Evolutionary conservation across 2,329 filamentous ascomycete genomes (phyloP), one percentile per base, ranked within the genome.

Genomic region (Trichoderma sp.): DNA sequence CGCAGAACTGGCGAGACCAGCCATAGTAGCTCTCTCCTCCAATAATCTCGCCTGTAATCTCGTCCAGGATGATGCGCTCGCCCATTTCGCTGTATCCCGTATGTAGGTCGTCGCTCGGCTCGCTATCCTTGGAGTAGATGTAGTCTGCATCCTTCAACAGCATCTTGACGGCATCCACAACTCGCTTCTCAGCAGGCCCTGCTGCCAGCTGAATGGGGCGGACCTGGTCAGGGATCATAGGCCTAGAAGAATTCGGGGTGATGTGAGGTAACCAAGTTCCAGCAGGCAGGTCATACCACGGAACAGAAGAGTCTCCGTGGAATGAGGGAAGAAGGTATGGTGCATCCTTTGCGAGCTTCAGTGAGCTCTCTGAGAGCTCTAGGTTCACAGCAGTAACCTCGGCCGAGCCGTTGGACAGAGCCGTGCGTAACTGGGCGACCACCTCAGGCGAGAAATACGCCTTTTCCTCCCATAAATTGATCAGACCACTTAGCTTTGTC

Each of bases 261-360:
- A 97, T 88, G 67, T 91, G 89, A 5, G 91, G 91, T 56, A 97
- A 85, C 83, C 94, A 90, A 71, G 92, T 94, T 2, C 88, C 90
- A 1, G 92, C 92, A 0, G 93, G 93, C 1, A 96, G 81, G 71
- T 97, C 92, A 78, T 93, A 91, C 86, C 90, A 97, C 0, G 90
- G 88, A 4, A 85, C 88, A 0, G 87, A 85, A 2, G 84, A 80
- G 74, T 96, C 92, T 48, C 93, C 93, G 76, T 97, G 93, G 67
- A 86, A 87, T 1, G 90, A 83, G 22, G 93, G 93, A 77, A 97
- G 85, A 32, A 90, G 78, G 74, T 88, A 94, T 0, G 91, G 90
- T 1, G 80, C 80, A 69, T 89, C 83, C 72, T 86, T 89, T 17
- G 84, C 80, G 6, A 80, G 75, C 70, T 80, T 81, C 4, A 78